phyloP scores from a whole-genome alignment of 164 flowering plant genomes.

The Protea cynaroides region DNA sequence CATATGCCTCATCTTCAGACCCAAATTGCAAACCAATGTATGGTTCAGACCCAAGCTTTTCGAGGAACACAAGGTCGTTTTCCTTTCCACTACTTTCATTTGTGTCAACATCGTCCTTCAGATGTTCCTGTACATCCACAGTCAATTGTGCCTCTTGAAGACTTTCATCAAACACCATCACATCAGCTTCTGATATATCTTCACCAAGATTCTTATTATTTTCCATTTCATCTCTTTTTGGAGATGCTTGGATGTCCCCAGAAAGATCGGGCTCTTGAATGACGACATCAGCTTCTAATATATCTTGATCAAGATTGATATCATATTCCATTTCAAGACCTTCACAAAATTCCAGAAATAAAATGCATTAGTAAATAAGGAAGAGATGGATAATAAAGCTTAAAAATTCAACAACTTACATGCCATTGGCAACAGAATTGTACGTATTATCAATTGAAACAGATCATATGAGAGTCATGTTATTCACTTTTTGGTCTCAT shows the following conservation, averaged over 20 bases:
- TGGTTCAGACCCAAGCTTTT: conserved; percentile 9
- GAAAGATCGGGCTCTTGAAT: conserved; percentile 6
- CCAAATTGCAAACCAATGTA: conserved; percentile 17
- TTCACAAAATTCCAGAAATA: background rate
- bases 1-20: conserved; percentile 17
- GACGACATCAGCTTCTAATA: background rate
- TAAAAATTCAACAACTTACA: background rate
- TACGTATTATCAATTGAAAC: no score
- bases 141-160: background rate
- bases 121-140: background rate
- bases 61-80: background rate
- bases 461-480: no score
- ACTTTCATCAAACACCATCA: conserved; percentile 1
- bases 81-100: conserved; percentile 12
- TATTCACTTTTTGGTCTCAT: no score
- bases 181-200: conserved; percentile 1
- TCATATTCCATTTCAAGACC: conserved; percentile 8
- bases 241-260: conserved; percentile 2
- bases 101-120: background rate
- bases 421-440: background rate
- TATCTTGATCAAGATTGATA: conserved; percentile 4
- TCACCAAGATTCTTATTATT: background rate
- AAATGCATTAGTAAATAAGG: background rate
- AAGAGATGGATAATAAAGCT: background rate
- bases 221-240: conserved; percentile 1